A percentile compares a stretch with the other conserved stretches of the same genome.
These are phyloP conservation scores for Glycyrrhiza uralensis DNA, from an alignment of 306 rosid genomes.

Conservation along the genomic window DNA sequence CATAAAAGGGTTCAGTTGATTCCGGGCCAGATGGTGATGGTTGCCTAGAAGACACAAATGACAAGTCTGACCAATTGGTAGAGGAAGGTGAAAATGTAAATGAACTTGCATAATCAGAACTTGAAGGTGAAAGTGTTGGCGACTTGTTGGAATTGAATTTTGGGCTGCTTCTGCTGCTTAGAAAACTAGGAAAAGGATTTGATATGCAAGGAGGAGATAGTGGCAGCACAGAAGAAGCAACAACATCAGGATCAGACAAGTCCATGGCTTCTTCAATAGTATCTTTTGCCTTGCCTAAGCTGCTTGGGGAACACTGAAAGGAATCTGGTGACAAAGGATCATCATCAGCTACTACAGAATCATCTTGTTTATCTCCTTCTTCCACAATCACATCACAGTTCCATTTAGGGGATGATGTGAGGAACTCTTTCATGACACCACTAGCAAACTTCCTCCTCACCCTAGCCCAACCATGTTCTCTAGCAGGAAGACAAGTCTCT, in stretches of 20 bases:
- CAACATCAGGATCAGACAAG: constrained; percentile 28
- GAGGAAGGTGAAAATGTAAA: constrained; percentile 87
- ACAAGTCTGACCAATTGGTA: constrained; percentile 86
- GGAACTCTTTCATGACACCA: constrained; percentile 56
- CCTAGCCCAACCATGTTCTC: constrained; percentile 82
- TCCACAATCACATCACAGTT: constrained; percentile 35
- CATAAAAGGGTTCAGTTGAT: constrained; percentile 45
- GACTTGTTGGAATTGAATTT: constrained; percentile 72
- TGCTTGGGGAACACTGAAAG: constrained; percentile 49
- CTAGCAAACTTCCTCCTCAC: constrained; percentile 52
- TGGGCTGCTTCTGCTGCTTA: constrained; percentile 38
- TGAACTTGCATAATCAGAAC: constrained; percentile 80
- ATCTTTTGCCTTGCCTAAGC: constrained; percentile 20
- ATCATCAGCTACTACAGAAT: constrained; percentile 24
- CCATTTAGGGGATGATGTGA: constrained; percentile 50
- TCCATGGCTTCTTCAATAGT: constrained; percentile 33
- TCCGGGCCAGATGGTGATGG: constrained; percentile 81
- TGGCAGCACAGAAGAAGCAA: constrained; percentile 46
- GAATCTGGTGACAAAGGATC: constrained; percentile 59
- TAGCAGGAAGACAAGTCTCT: constrained; percentile 80
- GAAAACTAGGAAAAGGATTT: constrained; percentile 57
- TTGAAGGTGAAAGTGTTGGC: constrained; percentile 78
- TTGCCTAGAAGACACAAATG: constrained; percentile 62
- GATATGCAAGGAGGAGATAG: constrained; percentile 46
- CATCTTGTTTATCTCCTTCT: constrained; percentile 37